Evolutionary conservation across 768 basidiomycete genomes (phyloP).

Genomic region (Collybia sp.): DNA sequence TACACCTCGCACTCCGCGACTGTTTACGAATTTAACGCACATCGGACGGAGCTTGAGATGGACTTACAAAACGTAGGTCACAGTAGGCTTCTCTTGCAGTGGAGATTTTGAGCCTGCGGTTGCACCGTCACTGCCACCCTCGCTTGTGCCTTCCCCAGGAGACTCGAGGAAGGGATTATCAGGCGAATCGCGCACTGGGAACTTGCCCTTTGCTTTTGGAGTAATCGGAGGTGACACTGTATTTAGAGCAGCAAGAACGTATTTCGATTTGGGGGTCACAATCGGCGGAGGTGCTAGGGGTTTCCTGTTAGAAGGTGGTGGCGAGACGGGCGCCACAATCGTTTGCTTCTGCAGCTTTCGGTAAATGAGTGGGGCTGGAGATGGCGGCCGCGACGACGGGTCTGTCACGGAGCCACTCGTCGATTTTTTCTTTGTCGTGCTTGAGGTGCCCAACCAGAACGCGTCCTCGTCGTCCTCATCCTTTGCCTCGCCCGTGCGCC

Average conservation of each 20-base stretch:
- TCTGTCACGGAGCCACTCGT: neutral
- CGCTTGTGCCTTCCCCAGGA: slow-evolving; percentile 21
- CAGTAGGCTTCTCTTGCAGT: slow-evolving; percentile 51
- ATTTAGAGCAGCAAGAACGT: slow-evolving; percentile 1
- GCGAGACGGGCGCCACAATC: slow-evolving; percentile 49
- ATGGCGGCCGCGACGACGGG: neutral
- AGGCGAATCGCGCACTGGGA: slow-evolving; percentile 54
- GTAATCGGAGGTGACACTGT: slow-evolving; percentile 35
- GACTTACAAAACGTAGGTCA: slow-evolving; percentile 71
- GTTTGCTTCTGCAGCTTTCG: slow-evolving; percentile 23
- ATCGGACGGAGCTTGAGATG: neutral
- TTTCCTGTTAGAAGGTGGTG: slow-evolving; percentile 61
- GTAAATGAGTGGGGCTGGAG: slow-evolving; percentile 28
- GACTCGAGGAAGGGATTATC: slow-evolving; percentile 67
- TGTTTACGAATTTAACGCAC: slow-evolving; percentile 17
- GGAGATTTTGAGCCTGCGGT: slow-evolving; percentile 28
- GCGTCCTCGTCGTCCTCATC: slow-evolving; percentile 44
- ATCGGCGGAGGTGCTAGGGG: slow-evolving; percentile 6
- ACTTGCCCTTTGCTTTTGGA: slow-evolving; percentile 22
- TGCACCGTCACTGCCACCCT: slow-evolving; percentile 27
- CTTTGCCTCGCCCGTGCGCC: slow-evolving; percentile 26
- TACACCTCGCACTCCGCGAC: slow-evolving; percentile 61
- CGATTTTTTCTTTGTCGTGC: slow-evolving; percentile 8
- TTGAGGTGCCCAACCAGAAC: slow-evolving; percentile 39
- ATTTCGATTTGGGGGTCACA: slow-evolving; percentile 8